phyloP scores from a whole-genome alignment of 1,284 basidiomycete genomes.

The Pholiota adiposa region DNA sequence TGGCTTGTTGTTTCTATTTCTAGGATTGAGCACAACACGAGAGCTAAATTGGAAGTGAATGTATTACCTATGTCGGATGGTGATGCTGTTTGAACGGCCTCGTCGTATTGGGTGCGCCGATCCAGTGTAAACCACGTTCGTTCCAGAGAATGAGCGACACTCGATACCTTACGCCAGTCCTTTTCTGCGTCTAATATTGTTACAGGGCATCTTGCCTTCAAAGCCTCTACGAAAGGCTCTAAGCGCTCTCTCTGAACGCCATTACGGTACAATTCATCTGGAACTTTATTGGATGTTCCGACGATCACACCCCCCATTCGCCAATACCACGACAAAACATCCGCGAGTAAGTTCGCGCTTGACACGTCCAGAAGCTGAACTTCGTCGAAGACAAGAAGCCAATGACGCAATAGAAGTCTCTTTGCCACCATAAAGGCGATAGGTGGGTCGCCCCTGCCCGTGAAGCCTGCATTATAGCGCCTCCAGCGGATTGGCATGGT shows the following conservation, averaged over 20 bases:
- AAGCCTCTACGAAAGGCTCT: conserved; percentile 65
- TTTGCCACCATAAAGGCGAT: conserved; percentile 50
- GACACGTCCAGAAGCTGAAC: conserved; percentile 75
- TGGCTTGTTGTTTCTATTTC: conserved; percentile 7
- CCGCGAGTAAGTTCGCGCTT: conserved; percentile 66
- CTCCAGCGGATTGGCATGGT: conserved; percentile 44
- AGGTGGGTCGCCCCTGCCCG: conserved; percentile 29
- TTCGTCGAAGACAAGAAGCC: conserved; percentile 72
- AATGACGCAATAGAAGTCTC: conserved; percentile 54
- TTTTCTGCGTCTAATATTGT: conserved; percentile 50
- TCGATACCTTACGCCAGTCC: conserved; percentile 31
- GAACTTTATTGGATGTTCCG: conserved; percentile 60
- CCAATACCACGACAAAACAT: conserved; percentile 79
- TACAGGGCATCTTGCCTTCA: conserved; percentile 67
- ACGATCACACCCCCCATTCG: conserved; percentile 72
- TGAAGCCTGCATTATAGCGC: background rate
- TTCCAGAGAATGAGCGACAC: conserved; percentile 9
- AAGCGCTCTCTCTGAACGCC: conserved; percentile 70
- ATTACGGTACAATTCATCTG: conserved; percentile 72
- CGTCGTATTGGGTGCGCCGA: conserved; percentile 13
- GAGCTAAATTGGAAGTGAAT: background rate
- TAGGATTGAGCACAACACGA: background rate
- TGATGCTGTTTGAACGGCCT: background rate
- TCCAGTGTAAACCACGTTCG: conserved; percentile 39
- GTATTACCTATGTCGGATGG: background rate